phyloP scores from a whole-genome alignment of 83 land plant genomes.

The Picea engelmannii region DNA sequence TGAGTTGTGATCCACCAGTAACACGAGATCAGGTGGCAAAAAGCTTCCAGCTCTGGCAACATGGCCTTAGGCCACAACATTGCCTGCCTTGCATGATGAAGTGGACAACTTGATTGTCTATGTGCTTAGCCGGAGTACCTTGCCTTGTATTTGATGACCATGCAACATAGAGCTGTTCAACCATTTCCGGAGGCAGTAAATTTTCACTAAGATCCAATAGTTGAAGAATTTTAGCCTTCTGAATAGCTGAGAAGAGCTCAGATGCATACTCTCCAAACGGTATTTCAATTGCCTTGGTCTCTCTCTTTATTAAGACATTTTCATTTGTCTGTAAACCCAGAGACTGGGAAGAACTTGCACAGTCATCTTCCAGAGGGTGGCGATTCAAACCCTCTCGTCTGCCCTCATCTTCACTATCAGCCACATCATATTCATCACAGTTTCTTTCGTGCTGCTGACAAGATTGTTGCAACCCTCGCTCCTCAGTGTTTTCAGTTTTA shows the following conservation, averaged over 20 bases:
- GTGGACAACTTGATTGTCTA: slow-evolving; percentile 41
- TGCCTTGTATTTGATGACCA: slow-evolving; percentile 33
- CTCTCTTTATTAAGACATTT: not conserved
- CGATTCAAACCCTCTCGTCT: slow-evolving; percentile 17
- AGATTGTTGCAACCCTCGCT: not conserved
- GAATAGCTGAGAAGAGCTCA: slow-evolving; percentile 36
- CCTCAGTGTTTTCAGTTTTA: not conserved
- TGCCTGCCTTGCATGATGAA: slow-evolving; percentile 30
- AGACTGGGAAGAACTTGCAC: slow-evolving; percentile 23
- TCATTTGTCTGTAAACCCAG: not conserved
- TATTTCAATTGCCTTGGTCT: not conserved
- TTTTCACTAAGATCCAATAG: too few species aligned
- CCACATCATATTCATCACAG: slow-evolving; percentile 36
- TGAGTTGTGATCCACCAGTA: too few species aligned
- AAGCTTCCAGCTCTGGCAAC: slow-evolving; percentile 37
- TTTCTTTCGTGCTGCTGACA: not conserved
- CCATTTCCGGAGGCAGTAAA: too few species aligned
- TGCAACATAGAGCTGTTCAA: slow-evolving; percentile 34
- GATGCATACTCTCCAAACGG: slow-evolving; percentile 3
- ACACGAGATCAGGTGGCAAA: not conserved
- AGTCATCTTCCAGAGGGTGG: slow-evolving; percentile 11
- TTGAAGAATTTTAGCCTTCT: slow-evolving; percentile 29
- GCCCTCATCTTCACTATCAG: slow-evolving; percentile 69
- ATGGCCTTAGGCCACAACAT: slow-evolving; percentile 49
- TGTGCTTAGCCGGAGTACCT: slow-evolving; percentile 34